A percentile compares a stretch with the other conserved stretches of the same genome.
phyloP scores from a whole-genome alignment of 2,329 filamentous ascomycete genomes.

The Zymoseptoria tritici region DNA sequence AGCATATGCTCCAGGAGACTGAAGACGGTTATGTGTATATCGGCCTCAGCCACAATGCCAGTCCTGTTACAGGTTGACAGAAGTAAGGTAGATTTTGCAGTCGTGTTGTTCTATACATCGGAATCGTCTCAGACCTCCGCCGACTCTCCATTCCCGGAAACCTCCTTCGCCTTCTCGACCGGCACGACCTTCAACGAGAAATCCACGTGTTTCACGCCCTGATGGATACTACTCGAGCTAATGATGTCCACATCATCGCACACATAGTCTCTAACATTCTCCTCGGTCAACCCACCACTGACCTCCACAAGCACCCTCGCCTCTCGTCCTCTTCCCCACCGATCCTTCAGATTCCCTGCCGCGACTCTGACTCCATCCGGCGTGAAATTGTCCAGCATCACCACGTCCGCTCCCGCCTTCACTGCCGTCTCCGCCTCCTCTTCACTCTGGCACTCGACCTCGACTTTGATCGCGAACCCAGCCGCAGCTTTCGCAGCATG shows the following conservation, averaged over 20 bases:
- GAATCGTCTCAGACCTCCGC: constrained; percentile 11
- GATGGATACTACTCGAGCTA: constrained; percentile 93
- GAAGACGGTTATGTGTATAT: too few species aligned
- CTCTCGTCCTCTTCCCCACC: constrained; percentile 61
- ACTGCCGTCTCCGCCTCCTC: constrained; percentile 88
- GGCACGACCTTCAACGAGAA: constrained; percentile 84
- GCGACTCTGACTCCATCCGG: constrained; percentile 69
- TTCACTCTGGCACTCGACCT: constrained; percentile 89
- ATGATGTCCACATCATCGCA: constrained; percentile 83
- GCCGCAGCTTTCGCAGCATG: constrained; percentile 72
- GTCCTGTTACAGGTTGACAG: too few species aligned
- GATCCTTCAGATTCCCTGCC: constrained; percentile 66
- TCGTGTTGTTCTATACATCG: background rate
- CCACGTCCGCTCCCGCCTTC: constrained; percentile 80
- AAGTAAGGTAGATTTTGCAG: background rate
- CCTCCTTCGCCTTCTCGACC: constrained; percentile 27
- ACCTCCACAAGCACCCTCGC: constrained; percentile 71
- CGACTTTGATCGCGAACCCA: constrained; percentile 87
- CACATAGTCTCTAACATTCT: constrained; percentile 78
- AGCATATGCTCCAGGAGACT: too few species aligned
- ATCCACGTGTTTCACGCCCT: constrained; percentile 87
- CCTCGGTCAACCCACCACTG: constrained; percentile 77
- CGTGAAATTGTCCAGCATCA: constrained; percentile 96
- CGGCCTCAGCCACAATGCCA: too few species aligned
- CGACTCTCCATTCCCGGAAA: constrained; percentile 18